Conservation (phyloP, 768 basidiomycete genomes). For the Trametes sanguinea region DNA sequence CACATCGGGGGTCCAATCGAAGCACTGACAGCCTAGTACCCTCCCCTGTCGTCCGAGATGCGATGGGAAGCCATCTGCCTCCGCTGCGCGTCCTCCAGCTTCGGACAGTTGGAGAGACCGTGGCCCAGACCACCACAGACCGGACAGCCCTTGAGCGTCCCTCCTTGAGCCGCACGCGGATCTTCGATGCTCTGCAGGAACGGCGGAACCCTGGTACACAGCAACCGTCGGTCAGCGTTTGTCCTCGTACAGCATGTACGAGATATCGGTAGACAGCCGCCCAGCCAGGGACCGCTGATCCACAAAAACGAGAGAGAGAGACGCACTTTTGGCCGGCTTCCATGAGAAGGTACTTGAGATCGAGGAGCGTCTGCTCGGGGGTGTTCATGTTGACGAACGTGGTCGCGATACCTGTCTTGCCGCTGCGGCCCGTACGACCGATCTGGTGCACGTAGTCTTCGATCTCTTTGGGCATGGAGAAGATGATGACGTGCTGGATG, state of each 20-base stretch:
- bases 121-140: slow-evolving; percentile 98
- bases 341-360: slow-evolving; percentile 94
- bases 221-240: slow-evolving; percentile 8
- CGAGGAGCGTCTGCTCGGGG: slow-evolving; percentile 91
- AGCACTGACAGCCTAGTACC: slow-evolving; percentile 27
- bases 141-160: slow-evolving; percentile 82
- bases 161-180: slow-evolving; percentile 79
- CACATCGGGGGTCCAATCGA: no score
- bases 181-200: slow-evolving; percentile 91
- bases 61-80: slow-evolving; percentile 89
- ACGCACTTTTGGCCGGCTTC: slow-evolving; percentile 97
- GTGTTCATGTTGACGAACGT: slow-evolving; percentile 99
- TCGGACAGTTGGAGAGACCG: slow-evolving; percentile 92
- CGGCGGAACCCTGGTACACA: slow-evolving; percentile 75
- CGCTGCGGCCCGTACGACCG: slow-evolving; percentile 94
- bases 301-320: background rate
- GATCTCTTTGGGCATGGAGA: slow-evolving; percentile 99
- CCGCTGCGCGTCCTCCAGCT: slow-evolving; percentile 90
- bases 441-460: slow-evolving; percentile 99
- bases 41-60: slow-evolving; percentile 65
- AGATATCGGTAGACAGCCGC: no score
- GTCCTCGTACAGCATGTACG: background rate
- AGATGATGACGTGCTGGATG: slow-evolving; percentile 99
- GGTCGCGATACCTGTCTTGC: slow-evolving; percentile 98
- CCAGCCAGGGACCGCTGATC: background rate